Percentiles rank a stretch among this genome's conserved stretches.
Conservation (phyloP, 2,329 filamentous ascomycete species). For the Sporothrix mexicana region DNA sequence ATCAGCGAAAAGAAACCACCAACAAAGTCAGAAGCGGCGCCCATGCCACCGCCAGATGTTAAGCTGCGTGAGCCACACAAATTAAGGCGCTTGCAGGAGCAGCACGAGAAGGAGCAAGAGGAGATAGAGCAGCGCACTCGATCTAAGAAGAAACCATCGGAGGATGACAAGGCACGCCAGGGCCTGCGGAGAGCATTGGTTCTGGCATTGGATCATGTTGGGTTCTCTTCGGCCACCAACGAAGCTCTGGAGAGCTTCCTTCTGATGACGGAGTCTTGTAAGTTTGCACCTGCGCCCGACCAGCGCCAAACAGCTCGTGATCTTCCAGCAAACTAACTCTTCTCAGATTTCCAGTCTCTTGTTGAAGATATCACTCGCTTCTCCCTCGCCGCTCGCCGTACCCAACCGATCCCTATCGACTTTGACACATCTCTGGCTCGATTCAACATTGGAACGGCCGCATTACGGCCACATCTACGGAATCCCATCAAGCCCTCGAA, state of each 20-base stretch:
- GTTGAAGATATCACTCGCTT: conserved; percentile 55
- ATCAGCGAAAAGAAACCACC: conserved; percentile 25
- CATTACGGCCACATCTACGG: conserved; percentile 62
- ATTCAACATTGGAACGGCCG: conserved; percentile 58
- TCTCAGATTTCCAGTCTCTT: conserved; percentile 56
- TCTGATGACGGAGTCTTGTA: conserved; percentile 62
- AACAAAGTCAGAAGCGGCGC: conserved; percentile 26
- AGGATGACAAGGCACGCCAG: conserved; percentile 47
- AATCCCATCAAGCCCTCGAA: conserved; percentile 55
- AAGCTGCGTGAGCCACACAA: conserved; percentile 33
- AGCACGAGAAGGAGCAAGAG: conserved; percentile 28
- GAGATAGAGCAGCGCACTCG: not conserved
- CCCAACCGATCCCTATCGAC: conserved; percentile 61
- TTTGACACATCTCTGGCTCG: conserved; percentile 60
- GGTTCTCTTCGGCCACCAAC: conserved; percentile 60
- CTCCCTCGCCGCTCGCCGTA: conserved; percentile 57
- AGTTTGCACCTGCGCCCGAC: conserved; percentile 39
- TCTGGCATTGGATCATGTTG: conserved; percentile 61
- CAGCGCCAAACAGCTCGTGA: not conserved
- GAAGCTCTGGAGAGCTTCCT: conserved; percentile 66
- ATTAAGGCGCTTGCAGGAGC: conserved; percentile 35
- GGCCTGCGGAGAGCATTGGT: conserved; percentile 62
- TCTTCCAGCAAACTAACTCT: conserved; percentile 33
- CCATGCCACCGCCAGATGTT: not conserved
- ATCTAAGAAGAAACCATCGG: conserved; percentile 21